Base-by-base conservation (phyloP, 1,284 basidiomycete species). In the Lentinus polychrous region DNA sequence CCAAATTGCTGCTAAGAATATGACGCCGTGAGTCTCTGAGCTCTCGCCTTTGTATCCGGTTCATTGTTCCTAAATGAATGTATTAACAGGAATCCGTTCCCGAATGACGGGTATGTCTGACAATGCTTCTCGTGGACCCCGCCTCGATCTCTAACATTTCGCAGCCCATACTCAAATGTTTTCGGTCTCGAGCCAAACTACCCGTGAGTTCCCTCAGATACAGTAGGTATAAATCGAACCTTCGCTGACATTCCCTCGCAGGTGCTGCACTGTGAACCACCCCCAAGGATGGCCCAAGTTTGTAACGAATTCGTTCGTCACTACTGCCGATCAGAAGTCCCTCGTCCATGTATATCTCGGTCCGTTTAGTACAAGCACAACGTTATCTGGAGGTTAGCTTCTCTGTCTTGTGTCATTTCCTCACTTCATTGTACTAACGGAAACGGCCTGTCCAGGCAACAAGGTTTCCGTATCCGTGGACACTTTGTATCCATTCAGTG, bases 221-320 rank as follows among this genome's bases (percentile, higher is more conserved):
- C 36, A 18, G 8, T 4, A 22, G 12, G 32, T 17, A 43, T 34
- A 32, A 36, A 36, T 18, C 10, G 8, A n/a, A n/a, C 10, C 8
- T 38, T 42, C 10, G 40, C 44, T 43, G 23, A 36, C 32, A 34
- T 39, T 36, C 15, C 14, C 23, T 11, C 14, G 36, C 8, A 77
- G 75, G 1, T 80, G 78, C 60, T 81, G 78, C 62, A 79, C 77
- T 2, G 78, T 81, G 50, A 80, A 81, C 51, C 74, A 76, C 54
- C 77, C 78, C 6, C 78, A 79, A 59, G 78, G 78, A 34, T 79
- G 73, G 71, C 78, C 79, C 1, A 81, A 80, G 57, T 80, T 81
- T 57, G 70, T 78, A 45, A 67, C 74, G n/a, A 79, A 79, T 56
- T 68, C 77, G 1, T 79, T 81, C 60, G 63, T 79, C 8, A 71